phyloP scores from a whole-genome alignment of 257 asterid species.

The Eucommia ulmoides region DNA sequence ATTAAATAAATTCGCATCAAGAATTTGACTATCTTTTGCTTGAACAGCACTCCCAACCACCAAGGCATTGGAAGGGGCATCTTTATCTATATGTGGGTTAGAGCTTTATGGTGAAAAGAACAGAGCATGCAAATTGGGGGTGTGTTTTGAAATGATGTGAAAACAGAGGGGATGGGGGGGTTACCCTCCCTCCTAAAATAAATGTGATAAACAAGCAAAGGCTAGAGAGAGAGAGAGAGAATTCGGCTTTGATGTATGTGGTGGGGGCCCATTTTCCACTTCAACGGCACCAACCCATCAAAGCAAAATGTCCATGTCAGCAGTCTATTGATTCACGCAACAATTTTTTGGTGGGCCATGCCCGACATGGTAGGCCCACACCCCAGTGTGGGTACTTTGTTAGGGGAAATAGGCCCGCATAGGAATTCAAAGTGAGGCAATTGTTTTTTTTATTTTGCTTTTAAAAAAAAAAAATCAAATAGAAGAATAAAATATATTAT shows the following conservation, averaged over 20 bases:
- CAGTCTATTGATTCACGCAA: neutral
- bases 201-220: conserved; percentile 42
- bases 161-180: conserved; percentile 1
- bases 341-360: conserved; percentile 22
- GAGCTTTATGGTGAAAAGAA: conserved; percentile 29
- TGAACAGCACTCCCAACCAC: conserved; percentile 6
- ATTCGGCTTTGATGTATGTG: conserved; percentile 8
- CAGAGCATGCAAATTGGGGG: conserved; percentile 22
- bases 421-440: no score
- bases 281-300: conserved; percentile 51
- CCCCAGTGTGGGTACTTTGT: no score
- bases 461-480: no score
- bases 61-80: conserved; percentile 8
- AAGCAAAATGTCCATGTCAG: conserved; percentile 12
- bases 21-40: no score
- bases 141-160: conserved; percentile 18
- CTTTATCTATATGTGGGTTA: conserved; percentile 19
- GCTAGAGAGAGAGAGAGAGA: conserved; percentile 6
- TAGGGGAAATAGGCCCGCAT: neutral
- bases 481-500: no score
- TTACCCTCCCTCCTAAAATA: no score
- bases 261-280: conserved; percentile 63
- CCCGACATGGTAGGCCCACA: conserved; percentile 4
- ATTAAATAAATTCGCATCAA: no score
- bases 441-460: no score